Evolutionary conservation across 768 basidiomycete genomes (phyloP).

Genomic region (Hemileccinum rubropunctum): DNA sequence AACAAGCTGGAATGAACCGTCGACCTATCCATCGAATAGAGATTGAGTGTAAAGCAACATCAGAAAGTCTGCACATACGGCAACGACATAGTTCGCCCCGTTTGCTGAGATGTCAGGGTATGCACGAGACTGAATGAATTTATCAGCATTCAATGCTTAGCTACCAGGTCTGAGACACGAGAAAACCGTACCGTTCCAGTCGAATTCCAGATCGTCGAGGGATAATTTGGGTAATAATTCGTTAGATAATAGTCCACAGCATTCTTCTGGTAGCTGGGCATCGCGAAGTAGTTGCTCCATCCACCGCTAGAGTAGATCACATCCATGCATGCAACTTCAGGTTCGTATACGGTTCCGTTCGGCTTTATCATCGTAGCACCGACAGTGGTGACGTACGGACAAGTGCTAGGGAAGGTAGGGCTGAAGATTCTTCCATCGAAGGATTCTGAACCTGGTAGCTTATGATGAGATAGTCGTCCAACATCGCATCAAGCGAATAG

Average conservation of each 20-base stretch:
- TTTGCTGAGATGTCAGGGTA: conserved; percentile 35
- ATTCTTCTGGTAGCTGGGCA: conserved; percentile 19
- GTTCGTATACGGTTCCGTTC: conserved; percentile 30
- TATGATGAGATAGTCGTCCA: not conserved
- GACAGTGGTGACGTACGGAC: conserved; percentile 48
- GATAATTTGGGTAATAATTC: conserved; percentile 17
- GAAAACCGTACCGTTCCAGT: conserved; percentile 4
- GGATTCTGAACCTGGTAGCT: not conserved
- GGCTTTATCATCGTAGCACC: conserved; percentile 43
- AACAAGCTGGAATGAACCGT: not conserved
- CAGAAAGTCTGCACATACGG: not conserved
- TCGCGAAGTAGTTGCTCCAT: conserved; percentile 31
- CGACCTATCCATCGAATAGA: not conserved
- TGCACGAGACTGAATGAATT: conserved; percentile 29
- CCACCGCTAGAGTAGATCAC: conserved; percentile 65
- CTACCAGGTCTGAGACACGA: too few relatives aligned
- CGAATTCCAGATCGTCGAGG: conserved; percentile 6
- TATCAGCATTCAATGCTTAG: not conserved
- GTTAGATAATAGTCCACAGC: conserved; percentile 18
- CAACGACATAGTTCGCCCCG: conserved; percentile 28
- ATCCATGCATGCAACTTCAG: conserved; percentile 47
- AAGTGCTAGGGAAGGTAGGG: conserved; percentile 45
- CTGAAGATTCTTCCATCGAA: conserved; percentile 37
- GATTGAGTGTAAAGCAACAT: not conserved
- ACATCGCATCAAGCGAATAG: not conserved